Base-by-base conservation (phyloP, 495 filamentous ascomycete genomes). In the Astrothelium subdiscretum region DNA sequence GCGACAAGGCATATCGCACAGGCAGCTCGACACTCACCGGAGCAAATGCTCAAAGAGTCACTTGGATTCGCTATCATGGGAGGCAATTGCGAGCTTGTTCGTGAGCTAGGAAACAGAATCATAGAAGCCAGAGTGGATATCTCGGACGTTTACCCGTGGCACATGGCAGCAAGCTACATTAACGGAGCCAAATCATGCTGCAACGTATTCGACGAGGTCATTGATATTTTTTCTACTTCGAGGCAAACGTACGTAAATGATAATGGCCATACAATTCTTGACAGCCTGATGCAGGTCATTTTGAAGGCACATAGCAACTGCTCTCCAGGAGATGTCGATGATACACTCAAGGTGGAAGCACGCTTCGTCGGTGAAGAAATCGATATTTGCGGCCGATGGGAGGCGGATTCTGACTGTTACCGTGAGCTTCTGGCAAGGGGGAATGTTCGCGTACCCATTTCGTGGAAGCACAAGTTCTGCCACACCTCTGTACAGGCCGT, bases 51-150 rank as follows among this genome's bases (percentile, higher is more conserved):
- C 10, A 27, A 64, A 31, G 76, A 79, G 27, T 66, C 72, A 18
- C 44, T 78, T 18, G 73, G 69, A 22, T 78, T 78, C 60, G 66
- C 59, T 38, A 77, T 78, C 43, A 78, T 78, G 66, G 63, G 67
- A 22, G 67, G 76, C 11, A 76, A 77, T 48, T 0, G 63, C 5
- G 63, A 64, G 0, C 63, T 71, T 2, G 0, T 75, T 1, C 3
- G 11, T 0, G 22, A 63, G 0, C 57, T 73, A 11, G 1, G 69
- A 0, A 13, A 61, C 1, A 10, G 69, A n/a, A 60, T 65, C 18
- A n/a, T 0, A 6, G 8, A 54, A 8, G 27, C 38, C 0, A 29
- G 31, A 8, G 2, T 72, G 18, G 65, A 69, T 15, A 43, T 57
- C 3, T 52, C 12, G 5, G 61, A 26, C 22, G 66, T 77, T 26